Conservation (phyloP, 2,329 filamentous ascomycete genomes). For the Fusarium globosum region DNA sequence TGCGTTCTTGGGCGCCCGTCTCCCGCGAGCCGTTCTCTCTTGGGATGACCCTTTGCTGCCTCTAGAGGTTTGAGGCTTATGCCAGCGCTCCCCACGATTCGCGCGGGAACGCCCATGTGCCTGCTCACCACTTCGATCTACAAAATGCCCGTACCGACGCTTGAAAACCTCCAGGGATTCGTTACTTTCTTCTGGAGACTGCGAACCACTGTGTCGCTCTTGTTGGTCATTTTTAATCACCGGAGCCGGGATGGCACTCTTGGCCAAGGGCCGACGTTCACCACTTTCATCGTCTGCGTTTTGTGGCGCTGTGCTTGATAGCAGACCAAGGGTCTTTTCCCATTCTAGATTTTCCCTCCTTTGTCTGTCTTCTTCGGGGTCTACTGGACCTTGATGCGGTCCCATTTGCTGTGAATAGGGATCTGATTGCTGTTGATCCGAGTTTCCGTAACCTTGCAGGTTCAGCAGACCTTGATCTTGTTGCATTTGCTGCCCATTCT, state of each 20-base stretch:
- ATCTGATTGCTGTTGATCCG: background rate
- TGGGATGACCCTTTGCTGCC: background rate
- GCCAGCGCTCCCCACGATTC: background rate
- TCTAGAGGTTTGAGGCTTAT: background rate
- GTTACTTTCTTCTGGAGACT: background rate
- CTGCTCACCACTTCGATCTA: too few species aligned
- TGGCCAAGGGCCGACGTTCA: background rate
- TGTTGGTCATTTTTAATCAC: background rate
- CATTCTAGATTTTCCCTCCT: too few species aligned
- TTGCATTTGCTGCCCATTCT: background rate
- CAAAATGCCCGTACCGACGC: background rate
- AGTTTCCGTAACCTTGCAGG: background rate
- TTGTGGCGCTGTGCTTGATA: too few species aligned
- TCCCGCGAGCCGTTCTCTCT: background rate
- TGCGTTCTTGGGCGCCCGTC: slow-evolving; percentile 1
- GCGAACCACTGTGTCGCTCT: background rate
- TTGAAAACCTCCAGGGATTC: background rate
- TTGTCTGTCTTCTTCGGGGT: background rate
- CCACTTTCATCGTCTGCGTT: background rate
- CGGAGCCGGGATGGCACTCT: background rate
- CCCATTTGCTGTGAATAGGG: too few species aligned
- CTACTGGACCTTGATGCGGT: background rate
- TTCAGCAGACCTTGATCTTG: background rate
- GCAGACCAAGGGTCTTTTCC: too few species aligned
- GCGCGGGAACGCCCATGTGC: background rate